A percentile compares a stretch with the other conserved stretches of the same genome.
Conservation (phyloP, 345 rosid genomes). For the Populus simonii region DNA sequence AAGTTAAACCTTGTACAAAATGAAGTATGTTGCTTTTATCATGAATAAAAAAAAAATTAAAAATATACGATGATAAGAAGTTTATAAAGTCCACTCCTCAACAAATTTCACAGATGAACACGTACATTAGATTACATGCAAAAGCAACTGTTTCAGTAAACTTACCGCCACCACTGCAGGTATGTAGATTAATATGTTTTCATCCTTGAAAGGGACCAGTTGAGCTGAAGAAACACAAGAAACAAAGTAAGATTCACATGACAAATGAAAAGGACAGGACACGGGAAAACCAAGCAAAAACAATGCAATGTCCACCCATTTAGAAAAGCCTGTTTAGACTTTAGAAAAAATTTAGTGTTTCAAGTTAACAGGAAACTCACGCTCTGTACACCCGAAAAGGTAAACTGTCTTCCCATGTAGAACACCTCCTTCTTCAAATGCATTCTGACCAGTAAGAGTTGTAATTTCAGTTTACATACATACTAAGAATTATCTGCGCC, state of each 20-base stretch:
- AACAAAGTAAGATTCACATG: background rate
- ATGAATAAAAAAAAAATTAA: background rate
- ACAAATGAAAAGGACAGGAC: background rate
- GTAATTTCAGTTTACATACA: slow-evolving; percentile 6
- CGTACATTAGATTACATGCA: background rate
- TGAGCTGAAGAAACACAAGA: slow-evolving; percentile 66
- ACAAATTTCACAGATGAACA: background rate
- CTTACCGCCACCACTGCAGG: slow-evolving; percentile 93
- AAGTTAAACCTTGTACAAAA: background rate
- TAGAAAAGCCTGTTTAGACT: background rate
- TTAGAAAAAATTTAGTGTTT: background rate
- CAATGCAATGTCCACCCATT: background rate
- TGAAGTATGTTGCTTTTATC: background rate
- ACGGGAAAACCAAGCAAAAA: background rate
- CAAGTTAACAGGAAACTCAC: slow-evolving; percentile 45
- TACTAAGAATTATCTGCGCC: background rate
- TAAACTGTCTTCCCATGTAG: slow-evolving; percentile 71
- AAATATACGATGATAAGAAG: background rate
- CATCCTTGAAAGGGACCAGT: slow-evolving; percentile 57
- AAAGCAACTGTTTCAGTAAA: slow-evolving; percentile 8
- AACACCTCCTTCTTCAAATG: slow-evolving; percentile 84
- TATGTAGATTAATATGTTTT: slow-evolving; percentile 49
- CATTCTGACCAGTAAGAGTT: slow-evolving; percentile 44
- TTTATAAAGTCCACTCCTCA: background rate
- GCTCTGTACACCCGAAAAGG: slow-evolving; percentile 88